A percentile compares a stretch with the other conserved stretches of the same genome.
Evolutionary conservation across 176 grass and related monocot genomes (phyloP).

Genomic region (Raddia guianensis): DNA sequence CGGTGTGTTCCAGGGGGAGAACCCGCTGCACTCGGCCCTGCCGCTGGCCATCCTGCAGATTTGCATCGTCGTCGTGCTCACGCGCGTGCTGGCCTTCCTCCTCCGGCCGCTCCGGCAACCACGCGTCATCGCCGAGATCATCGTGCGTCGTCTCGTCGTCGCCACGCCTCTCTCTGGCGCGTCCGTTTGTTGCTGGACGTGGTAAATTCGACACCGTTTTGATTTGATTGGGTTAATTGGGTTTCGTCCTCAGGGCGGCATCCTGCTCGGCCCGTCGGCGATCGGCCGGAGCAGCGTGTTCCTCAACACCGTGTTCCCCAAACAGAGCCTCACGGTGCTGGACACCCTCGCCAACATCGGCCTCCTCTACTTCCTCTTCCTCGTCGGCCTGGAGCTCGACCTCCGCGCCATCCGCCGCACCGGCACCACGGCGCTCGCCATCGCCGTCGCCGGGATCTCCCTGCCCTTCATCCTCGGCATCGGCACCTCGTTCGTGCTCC

Average conservation of each 20-base stretch:
- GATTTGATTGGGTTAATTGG: neutral
- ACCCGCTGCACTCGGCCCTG: conserved; percentile 45
- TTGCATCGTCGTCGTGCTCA: conserved; percentile 62
- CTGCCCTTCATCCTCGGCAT: conserved; percentile 65
- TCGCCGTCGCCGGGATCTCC: conserved; percentile 60
- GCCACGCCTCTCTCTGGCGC: neutral
- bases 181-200: neutral
- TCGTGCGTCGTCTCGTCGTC: conserved; percentile 30
- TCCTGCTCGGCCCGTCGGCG: conserved; percentile 67
- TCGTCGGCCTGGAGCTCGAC: conserved; percentile 68
- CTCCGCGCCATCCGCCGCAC: conserved; percentile 58
- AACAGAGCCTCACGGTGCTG: conserved; percentile 64
- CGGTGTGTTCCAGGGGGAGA: conserved; percentile 53
- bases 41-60: conserved; percentile 69
- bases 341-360: conserved; percentile 74
- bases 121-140: conserved; percentile 71
- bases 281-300: conserved; percentile 53
- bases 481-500: conserved; percentile 57
- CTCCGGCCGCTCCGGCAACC: conserved; percentile 67
- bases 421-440: conserved; percentile 47
- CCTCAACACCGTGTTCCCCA: conserved; percentile 59
- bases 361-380: conserved; percentile 77
- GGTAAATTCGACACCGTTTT: neutral
- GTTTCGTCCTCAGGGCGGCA: conserved; percentile 52
- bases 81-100: conserved; percentile 53